phyloP scores from a whole-genome alignment of 2,329 filamentous ascomycete genomes.

The Ploettnerulaceae sp. region DNA sequence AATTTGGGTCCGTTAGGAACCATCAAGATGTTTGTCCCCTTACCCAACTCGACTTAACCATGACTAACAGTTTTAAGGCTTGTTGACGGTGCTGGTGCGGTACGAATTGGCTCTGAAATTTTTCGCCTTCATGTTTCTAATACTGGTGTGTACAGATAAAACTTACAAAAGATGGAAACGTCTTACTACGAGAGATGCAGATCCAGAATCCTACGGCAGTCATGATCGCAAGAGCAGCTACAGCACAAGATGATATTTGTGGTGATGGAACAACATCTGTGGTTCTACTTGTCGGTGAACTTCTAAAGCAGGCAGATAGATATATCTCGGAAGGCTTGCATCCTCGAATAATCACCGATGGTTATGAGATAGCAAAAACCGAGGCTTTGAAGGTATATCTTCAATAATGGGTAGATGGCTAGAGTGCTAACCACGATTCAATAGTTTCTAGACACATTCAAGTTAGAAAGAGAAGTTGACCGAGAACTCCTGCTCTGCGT shows the following conservation, averaged over 20 bases:
- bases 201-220: conserved; percentile 98
- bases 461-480: conserved; percentile 82
- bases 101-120: conserved; percentile 36
- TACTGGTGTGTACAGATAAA: conserved; percentile 64
- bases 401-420: background rate
- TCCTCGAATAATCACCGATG: conserved; percentile 92
- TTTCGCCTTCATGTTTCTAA: conserved; percentile 19
- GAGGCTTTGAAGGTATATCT: conserved; percentile 78
- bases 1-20: conserved; percentile 92
- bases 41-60: background rate
- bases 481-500: conserved; percentile 90
- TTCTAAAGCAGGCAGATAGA: conserved; percentile 94
- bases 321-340: conserved; percentile 97
- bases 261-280: conserved; percentile 97
- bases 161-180: conserved; percentile 97
- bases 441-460: conserved; percentile 91
- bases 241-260: conserved; percentile 96
- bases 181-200: conserved; percentile 75
- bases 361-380: conserved; percentile 92
- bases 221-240: conserved; percentile 77
- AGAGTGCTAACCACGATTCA: conserved; percentile 14
- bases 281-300: conserved; percentile 89
- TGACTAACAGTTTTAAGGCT: conserved; percentile 44
- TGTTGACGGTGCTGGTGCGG: conserved; percentile 65
- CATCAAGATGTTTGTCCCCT: conserved; percentile 75